Evolutionary conservation across 352 stramenopile species (phyloP).

Genomic region (Lagenidium sp.): DNA sequence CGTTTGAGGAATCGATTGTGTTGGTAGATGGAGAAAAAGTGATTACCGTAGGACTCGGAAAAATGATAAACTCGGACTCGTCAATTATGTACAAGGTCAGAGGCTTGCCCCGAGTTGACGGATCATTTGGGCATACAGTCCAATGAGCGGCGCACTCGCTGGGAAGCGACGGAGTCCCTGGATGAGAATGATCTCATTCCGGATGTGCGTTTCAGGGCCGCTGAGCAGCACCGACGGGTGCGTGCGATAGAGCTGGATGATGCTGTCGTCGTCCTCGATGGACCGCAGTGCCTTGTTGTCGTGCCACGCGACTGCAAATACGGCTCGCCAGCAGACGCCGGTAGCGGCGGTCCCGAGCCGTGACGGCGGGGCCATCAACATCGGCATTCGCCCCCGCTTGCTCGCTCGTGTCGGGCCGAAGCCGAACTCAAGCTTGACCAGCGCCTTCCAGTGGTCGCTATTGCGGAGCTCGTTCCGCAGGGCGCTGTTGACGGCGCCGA

Average conservation of each 20-base stretch:
- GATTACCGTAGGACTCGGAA: too few relatives aligned
- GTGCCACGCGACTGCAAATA: conserved; percentile 31
- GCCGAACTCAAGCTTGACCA: conserved; percentile 32
- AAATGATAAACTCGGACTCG: conserved; percentile 2
- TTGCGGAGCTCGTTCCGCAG: conserved; percentile 17
- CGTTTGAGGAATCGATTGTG: conserved; percentile 32
- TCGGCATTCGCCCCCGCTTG: not conserved
- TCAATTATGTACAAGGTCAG: too few relatives aligned
- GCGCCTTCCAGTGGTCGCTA: conserved; percentile 27
- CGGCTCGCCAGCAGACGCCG: conserved; percentile 21
- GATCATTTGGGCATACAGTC: conserved; percentile 42
- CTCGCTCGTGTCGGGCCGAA: too few relatives aligned
- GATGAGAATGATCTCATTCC: conserved; percentile 57
- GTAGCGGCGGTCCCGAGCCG: not conserved
- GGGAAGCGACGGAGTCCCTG: conserved; percentile 40
- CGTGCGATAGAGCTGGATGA: conserved; percentile 25
- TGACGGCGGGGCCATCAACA: too few relatives aligned
- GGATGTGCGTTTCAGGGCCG: conserved; percentile 23
- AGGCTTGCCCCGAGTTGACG: conserved; percentile 3
- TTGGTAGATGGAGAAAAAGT: not conserved
- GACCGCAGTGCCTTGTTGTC: conserved; percentile 19
- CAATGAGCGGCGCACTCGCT: conserved; percentile 28
- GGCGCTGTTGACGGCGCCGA: conserved; percentile 24
- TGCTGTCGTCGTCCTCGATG: conserved; percentile 18
- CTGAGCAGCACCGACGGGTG: conserved; percentile 20